Conservation (phyloP, 164 flowering plant species). For the Kalanchoe fedtschenkoi region DNA sequence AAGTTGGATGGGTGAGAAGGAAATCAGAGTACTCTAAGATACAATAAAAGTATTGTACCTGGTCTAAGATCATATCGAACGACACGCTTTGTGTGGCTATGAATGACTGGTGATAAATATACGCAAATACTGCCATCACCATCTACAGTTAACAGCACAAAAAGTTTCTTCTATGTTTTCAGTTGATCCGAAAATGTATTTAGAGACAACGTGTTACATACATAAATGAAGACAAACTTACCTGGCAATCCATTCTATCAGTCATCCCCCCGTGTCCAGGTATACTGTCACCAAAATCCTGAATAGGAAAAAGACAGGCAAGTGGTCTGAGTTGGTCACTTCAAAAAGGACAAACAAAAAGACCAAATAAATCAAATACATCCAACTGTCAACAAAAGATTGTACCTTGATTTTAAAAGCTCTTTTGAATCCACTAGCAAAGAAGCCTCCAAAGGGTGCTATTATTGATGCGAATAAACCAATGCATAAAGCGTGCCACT, state of each 20-base stretch:
- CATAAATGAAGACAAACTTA: conserved; percentile 15
- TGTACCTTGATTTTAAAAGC: conserved; percentile 90
- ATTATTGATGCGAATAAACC: conserved; percentile 90
- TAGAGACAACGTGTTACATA: not conserved
- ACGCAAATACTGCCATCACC: conserved; percentile 97
- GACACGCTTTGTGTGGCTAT: conserved; percentile 48
- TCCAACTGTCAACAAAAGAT: not conserved
- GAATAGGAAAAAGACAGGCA: too few relatives aligned
- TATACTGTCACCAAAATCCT: conserved; percentile 98
- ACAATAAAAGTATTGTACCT: conserved; percentile 25
- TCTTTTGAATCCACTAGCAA: conserved; percentile 94
- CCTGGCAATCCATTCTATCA: conserved; percentile 99
- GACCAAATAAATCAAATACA: not conserved
- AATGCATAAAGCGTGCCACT: conserved; percentile 78
- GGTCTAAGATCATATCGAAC: conserved; percentile 65
- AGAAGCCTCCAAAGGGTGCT: conserved; percentile 98
- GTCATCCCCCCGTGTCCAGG: conserved; percentile 99
- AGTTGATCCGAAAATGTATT: not conserved
- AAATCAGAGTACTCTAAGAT: not conserved
- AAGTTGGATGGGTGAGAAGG: not conserved
- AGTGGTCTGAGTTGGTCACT: not conserved
- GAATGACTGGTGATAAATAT: conserved; percentile 86
- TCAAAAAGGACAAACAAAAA: not conserved
- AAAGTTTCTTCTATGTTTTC: not conserved
- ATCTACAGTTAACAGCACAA: conserved; percentile 33